Evolutionary conservation across 164 flowering plant species (phyloP), one percentile per base, ranked within the genome.

Genomic region (Houttuynia cordata): DNA sequence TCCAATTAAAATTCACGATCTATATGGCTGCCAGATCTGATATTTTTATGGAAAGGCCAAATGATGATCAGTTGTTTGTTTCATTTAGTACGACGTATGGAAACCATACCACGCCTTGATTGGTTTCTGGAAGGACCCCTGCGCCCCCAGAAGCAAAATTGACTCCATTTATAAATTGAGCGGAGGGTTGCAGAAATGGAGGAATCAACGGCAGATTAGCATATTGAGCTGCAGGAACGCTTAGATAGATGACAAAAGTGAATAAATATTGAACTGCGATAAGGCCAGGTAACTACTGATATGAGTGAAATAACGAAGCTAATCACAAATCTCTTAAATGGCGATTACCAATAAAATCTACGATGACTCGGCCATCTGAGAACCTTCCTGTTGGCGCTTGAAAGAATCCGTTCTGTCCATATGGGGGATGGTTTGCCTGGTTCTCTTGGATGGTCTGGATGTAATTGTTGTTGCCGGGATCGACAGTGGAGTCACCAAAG

Each of bases 131-230:
- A 24, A 83, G 83, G 53, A 78, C 57, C 13, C 84, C 86, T 47
- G 76, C 76, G 21, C 86, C 86, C 51, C 80, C 84, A 20, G 86
- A 83, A n/a, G 84, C 88, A 55, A 83, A 81, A 70, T 81, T 81
- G 23, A 65, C 86, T 4, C 88, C 86, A 25, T 62, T 15, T 9
- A 40, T 60, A 54, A 34, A 79, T 24, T 79, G 75, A 49, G 68
- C 70, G 5, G 76, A 78, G 9, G 82, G 79, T 57, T 76, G 72
- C 53, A 72, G 56, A 67, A 62, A 81, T 23, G 88, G 77, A 52
- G 83, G 81, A 68, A 83, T 78, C 10, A 78, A 0, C 0, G 85
- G 85, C 64, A 79, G 49, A 37, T 71, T 69, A 10, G 85, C 82
- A 60, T 79, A 81, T 51, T 78, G 76, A 21, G 83, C 85, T 83